Evolutionary conservation across 1,284 basidiomycete genomes (phyloP).

Genomic region (Cryptococcus hybrid): DNA sequence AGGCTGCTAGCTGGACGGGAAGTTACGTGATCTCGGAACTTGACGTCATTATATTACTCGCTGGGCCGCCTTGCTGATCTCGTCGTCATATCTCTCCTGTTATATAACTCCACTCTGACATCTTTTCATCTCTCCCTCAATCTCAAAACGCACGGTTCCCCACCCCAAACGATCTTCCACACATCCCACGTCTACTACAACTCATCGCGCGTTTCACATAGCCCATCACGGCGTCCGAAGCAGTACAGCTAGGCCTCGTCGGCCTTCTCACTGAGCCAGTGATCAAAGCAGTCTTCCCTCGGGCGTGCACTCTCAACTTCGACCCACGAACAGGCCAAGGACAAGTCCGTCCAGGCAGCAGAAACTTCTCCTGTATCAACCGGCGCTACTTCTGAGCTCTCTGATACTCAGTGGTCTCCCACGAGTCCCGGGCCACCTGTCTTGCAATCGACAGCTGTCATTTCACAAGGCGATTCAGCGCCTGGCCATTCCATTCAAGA

Average conservation of each 20-base stretch:
- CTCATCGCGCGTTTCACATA: neutral
- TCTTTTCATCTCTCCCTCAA: neutral
- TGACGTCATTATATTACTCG: neutral
- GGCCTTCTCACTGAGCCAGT: slow-evolving; percentile 46
- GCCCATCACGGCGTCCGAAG: slow-evolving; percentile 35
- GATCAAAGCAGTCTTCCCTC: slow-evolving; percentile 44
- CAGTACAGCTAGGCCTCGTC: slow-evolving; percentile 44
- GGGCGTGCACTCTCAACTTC: slow-evolving; percentile 9
- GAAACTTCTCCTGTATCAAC: slow-evolving; percentile 4
- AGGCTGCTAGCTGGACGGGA: too few species aligned
- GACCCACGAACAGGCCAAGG: neutral
- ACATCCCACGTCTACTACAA: too few species aligned
- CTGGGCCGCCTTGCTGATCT: neutral
- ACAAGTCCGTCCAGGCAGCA: neutral
- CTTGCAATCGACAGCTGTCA: neutral
- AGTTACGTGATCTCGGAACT: too few species aligned
- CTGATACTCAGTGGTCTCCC: slow-evolving; percentile 12
- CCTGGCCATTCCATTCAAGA: too few species aligned
- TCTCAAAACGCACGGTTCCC: too few species aligned
- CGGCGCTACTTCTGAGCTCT: slow-evolving; percentile 4
- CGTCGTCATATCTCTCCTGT: neutral
- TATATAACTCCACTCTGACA: neutral
- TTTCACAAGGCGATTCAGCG: neutral
- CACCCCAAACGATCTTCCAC: too few species aligned
- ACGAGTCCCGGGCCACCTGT: slow-evolving; percentile 9